These are phyloP conservation scores for Parathielavia appendiculata DNA, from an alignment of 495 filamentous ascomycete genomes.

Conservation along the genomic window DNA sequence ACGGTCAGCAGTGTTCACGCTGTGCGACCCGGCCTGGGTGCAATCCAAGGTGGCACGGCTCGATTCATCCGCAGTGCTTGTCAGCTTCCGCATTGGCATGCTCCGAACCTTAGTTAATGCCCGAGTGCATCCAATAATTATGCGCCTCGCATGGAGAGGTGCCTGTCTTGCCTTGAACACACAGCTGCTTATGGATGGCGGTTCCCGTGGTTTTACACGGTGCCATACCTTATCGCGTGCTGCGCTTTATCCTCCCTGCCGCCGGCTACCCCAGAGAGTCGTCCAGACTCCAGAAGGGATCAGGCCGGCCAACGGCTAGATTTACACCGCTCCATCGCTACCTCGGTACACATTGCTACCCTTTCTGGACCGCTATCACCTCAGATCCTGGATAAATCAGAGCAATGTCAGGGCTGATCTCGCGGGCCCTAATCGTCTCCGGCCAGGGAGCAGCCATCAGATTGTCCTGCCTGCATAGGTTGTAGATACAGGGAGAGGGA, in stretches of 20 bases:
- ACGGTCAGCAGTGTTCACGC: conserved; percentile 6
- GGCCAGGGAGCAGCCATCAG: not conserved
- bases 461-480: not conserved
- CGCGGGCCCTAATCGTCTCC: not conserved
- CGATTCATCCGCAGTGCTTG: conserved; percentile 29
- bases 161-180: conserved; percentile 13
- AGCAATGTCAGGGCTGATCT: conserved; percentile 1
- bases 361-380: conserved; percentile 21
- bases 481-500: not conserved
- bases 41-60: conserved; percentile 24
- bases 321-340: not conserved
- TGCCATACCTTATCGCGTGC: too few relatives aligned
- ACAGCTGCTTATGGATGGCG: not conserved
- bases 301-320: conserved; percentile 7
- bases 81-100: conserved; percentile 28
- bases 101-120: too few relatives aligned
- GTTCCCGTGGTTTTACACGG: too few relatives aligned
- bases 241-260: conserved; percentile 3
- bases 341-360: conserved; percentile 11
- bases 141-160: conserved; percentile 15
- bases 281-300: not conserved
- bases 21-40: conserved; percentile 10
- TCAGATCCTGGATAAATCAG: conserved; percentile 23
- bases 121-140: conserved; percentile 27
- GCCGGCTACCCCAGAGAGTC: conserved; percentile 10